phyloP scores from a whole-genome alignment of 345 rosid species.

The Ceriops decandra region DNA sequence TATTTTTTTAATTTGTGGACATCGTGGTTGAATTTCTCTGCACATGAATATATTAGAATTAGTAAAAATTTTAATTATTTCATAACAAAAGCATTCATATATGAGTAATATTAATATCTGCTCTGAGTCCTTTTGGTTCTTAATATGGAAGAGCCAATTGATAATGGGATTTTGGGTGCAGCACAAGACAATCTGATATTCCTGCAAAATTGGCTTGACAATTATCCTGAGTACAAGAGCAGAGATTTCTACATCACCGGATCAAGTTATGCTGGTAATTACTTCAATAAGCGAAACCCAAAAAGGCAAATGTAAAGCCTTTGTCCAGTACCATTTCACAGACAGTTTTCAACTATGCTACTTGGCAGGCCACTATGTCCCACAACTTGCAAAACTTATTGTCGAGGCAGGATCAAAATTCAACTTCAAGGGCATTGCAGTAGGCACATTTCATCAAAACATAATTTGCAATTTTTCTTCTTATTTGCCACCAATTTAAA shows the following conservation, averaged over 20 bases:
- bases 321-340: background rate
- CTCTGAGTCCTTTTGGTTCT: no score
- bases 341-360: background rate
- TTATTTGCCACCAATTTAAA: background rate
- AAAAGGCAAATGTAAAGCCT: no score
- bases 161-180: background rate
- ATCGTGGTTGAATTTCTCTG: no score
- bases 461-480: background rate
- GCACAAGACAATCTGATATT: conserved; percentile 10
- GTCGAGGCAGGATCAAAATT: conserved; percentile 24
- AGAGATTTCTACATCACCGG: conserved; percentile 6
- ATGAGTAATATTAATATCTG: no score
- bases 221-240: conserved; percentile 6
- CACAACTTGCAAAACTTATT: conserved; percentile 46
- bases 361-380: conserved; percentile 52
- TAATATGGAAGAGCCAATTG: background rate
- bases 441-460: conserved; percentile 16
- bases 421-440: conserved; percentile 47
- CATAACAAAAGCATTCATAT: no score
- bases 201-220: conserved; percentile 3
- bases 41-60: no score
- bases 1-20: background rate
- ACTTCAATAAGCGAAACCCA: background rate
- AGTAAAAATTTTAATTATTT: no score
- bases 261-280: conserved; percentile 13